Evolutionary conservation across 768 basidiomycete genomes (phyloP).

Genomic region (Ramaria rubella): DNA sequence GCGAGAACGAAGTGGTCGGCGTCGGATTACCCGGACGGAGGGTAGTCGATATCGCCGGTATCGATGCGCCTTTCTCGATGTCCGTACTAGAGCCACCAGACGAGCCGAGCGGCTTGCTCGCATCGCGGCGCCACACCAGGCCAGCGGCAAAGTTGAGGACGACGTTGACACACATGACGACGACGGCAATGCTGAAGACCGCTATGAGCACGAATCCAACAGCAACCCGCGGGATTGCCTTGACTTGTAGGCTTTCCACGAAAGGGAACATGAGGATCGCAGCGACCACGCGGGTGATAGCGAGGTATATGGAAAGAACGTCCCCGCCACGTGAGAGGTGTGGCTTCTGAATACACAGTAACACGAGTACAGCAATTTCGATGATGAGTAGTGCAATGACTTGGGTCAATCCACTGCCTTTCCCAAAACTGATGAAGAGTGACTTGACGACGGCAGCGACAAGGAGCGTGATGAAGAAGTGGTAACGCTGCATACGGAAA

Average conservation of each 20-base stretch:
- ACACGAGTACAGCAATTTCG: slow-evolving; percentile 54
- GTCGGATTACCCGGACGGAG: slow-evolving; percentile 5
- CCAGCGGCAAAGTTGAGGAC: slow-evolving; percentile 37
- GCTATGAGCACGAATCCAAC: slow-evolving; percentile 72
- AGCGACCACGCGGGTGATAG: slow-evolving; percentile 60
- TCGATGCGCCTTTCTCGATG: background rate
- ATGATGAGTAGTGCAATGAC: slow-evolving; percentile 58
- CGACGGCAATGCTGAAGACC: slow-evolving; percentile 61
- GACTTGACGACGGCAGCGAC: slow-evolving; percentile 59
- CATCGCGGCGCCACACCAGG: slow-evolving; percentile 6
- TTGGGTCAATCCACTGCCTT: slow-evolving; percentile 58
- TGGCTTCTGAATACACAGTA: slow-evolving; percentile 41
- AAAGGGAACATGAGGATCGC: slow-evolving; percentile 75
- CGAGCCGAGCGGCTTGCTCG: slow-evolving; percentile 1
- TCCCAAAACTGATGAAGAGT: slow-evolving; percentile 62
- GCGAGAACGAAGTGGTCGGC: slow-evolving; percentile 8
- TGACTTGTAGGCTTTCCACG: slow-evolving; percentile 53
- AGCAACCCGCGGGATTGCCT: slow-evolving; percentile 72
- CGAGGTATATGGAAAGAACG: slow-evolving; percentile 59
- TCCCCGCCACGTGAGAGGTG: slow-evolving; percentile 64
- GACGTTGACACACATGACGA: slow-evolving; percentile 65
- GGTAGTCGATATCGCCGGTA: background rate
- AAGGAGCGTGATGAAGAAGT: slow-evolving; percentile 56
- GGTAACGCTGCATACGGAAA: slow-evolving; percentile 61
- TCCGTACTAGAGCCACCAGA: slow-evolving; percentile 2